Conservation (phyloP, 768 basidiomycete genomes). For the Lactarius deliciosus region DNA sequence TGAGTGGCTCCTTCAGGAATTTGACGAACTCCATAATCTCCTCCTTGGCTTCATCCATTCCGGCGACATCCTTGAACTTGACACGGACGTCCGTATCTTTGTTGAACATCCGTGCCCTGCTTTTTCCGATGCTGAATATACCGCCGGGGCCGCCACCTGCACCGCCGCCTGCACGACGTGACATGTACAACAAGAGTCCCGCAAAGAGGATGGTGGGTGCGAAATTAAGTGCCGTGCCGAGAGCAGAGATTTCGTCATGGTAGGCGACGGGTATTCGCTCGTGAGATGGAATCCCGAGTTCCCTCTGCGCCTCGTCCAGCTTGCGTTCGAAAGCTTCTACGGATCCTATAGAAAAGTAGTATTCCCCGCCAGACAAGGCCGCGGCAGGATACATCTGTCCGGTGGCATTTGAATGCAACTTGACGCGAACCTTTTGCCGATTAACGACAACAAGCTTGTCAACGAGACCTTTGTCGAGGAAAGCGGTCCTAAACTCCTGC, state of each 20-base stretch:
- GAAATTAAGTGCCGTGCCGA: constrained; percentile 81
- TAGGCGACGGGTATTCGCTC: constrained; percentile 98
- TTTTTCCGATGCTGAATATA: constrained; percentile 97
- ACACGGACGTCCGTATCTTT: constrained; percentile 92
- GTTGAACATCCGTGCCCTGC: constrained; percentile 92
- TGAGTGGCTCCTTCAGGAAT: constrained; percentile 92
- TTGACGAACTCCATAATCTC: constrained; percentile 99
- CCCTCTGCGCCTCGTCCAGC: constrained; percentile 88
- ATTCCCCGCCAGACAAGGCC: constrained; percentile 56
- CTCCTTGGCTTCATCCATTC: constrained; percentile 99
- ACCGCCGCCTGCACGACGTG: constrained; percentile 62
- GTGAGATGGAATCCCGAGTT: constrained; percentile 86
- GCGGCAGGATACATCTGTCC: constrained; percentile 71
- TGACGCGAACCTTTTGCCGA: constrained; percentile 84
- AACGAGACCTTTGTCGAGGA: constrained; percentile 95
- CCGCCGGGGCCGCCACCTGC: constrained; percentile 72
- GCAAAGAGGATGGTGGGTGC: constrained; percentile 93
- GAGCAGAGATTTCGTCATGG: constrained; percentile 87
- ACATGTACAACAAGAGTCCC: constrained; percentile 88
- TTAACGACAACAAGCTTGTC: constrained; percentile 93
- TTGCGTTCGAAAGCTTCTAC: constrained; percentile 96
- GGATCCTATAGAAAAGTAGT: constrained; percentile 96
- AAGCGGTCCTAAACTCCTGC: constrained; percentile 98
- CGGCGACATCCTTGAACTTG: constrained; percentile 95
- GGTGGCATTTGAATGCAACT: constrained; percentile 87